Percentiles rank a stretch among this genome's conserved stretches.
Conservation (phyloP, 108 stramenopile genomes). For the Epithemia pelagica region DNA sequence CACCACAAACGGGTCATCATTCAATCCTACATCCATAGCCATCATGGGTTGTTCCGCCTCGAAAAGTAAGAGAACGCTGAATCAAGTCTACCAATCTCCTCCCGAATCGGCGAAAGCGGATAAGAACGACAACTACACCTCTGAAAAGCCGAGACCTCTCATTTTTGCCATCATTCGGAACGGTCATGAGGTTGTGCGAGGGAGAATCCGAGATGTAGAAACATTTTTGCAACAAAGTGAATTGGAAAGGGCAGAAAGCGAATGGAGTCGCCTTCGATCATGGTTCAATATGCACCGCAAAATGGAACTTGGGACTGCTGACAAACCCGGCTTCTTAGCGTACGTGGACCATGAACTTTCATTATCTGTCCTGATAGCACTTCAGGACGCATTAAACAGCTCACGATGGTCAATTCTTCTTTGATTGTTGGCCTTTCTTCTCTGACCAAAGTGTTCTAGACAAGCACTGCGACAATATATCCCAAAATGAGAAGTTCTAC, state of each 20-base stretch:
- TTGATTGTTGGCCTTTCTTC: background rate
- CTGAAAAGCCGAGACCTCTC: slow-evolving; percentile 24
- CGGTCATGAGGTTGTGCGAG: slow-evolving; percentile 32
- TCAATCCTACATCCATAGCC: too few species aligned
- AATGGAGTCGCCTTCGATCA: slow-evolving; percentile 7
- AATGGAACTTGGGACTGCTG: slow-evolving; percentile 24
- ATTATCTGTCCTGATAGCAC: background rate
- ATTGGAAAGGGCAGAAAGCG: slow-evolving; percentile 7
- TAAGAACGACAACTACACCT: background rate
- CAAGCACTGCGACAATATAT: background rate
- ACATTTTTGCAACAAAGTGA: slow-evolving; percentile 15
- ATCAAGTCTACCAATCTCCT: background rate
- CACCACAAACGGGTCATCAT: too few species aligned
- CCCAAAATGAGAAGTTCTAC: background rate
- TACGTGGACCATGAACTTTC: background rate
- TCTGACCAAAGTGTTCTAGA: background rate
- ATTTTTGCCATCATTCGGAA: slow-evolving; percentile 33
- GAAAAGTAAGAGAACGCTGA: background rate
- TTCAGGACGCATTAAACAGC: slow-evolving; percentile 8
- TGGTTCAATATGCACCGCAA: slow-evolving; percentile 15
- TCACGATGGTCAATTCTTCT: too few species aligned
- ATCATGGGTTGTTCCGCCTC: background rate
- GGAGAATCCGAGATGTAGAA: slow-evolving; percentile 11
- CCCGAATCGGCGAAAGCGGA: background rate
- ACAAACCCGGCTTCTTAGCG: background rate